phyloP scores from a whole-genome alignment of 331 rosid species.

The Malus hybrid region DNA sequence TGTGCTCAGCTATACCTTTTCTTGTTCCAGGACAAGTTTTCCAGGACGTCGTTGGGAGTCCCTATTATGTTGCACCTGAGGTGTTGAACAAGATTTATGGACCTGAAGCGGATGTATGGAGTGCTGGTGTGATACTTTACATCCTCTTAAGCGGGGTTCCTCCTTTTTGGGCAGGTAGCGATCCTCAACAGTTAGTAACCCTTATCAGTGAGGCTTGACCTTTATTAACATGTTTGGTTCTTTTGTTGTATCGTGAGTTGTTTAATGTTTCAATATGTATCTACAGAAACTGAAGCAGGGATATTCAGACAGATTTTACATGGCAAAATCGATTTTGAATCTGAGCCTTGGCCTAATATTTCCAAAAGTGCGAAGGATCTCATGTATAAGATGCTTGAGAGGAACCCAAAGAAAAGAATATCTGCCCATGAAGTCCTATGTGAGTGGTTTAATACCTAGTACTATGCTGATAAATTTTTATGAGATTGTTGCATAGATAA shows the following conservation, averaged over 20 bases:
- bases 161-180: constrained; percentile 90
- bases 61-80: constrained; percentile 89
- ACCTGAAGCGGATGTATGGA: constrained; percentile 88
- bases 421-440: constrained; percentile 88
- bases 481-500: constrained; percentile 9
- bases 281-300: constrained; percentile 76
- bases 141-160: constrained; percentile 86
- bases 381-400: constrained; percentile 59
- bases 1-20: constrained; percentile 6
- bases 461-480: constrained; percentile 6
- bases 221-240: not conserved
- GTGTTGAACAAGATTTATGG: constrained; percentile 71
- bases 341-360: constrained; percentile 83
- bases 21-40: constrained; percentile 59
- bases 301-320: constrained; percentile 72
- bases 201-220: not conserved
- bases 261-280: constrained; percentile 13
- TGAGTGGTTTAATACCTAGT: constrained; percentile 40
- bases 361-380: constrained; percentile 79
- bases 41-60: constrained; percentile 78
- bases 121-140: constrained; percentile 91
- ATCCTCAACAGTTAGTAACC: constrained; percentile 6
- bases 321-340: constrained; percentile 63
- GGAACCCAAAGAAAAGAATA: constrained; percentile 61
- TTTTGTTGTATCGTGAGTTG: not conserved